These are phyloP conservation scores for Durotheca rogersii DNA, from an alignment of 495 filamentous ascomycete species.

Conservation along the genomic window DNA sequence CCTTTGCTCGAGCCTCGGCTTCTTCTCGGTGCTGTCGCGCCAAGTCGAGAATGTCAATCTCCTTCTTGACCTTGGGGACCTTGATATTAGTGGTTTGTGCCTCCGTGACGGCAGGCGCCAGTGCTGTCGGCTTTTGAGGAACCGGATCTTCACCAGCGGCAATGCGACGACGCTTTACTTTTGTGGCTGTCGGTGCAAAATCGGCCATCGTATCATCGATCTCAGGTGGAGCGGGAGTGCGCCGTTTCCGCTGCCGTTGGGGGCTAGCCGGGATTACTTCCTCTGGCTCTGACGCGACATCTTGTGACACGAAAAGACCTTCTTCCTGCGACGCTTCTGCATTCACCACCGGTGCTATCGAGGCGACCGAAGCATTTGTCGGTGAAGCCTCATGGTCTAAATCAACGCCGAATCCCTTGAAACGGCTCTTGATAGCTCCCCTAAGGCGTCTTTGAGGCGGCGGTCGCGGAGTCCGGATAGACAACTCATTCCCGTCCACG, in stretches of 20 bases:
- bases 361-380: constrained; percentile 8
- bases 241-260: constrained; percentile 49
- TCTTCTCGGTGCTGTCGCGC: constrained; percentile 67
- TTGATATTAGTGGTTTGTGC: constrained; percentile 16
- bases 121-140: constrained; percentile 25
- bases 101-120: constrained; percentile 17
- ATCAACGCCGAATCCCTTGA: constrained; percentile 65
- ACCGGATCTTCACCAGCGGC: constrained; percentile 47
- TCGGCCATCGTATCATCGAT: constrained; percentile 56
- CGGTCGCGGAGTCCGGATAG: constrained; percentile 13
- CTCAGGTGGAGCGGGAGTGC: constrained; percentile 41
- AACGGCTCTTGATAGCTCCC: constrained; percentile 58
- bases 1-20: constrained; percentile 61
- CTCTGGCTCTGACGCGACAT: constrained; percentile 19
- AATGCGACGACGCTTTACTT: constrained; percentile 68
- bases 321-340: constrained; percentile 33
- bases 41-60: constrained; percentile 67
- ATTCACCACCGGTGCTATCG: constrained; percentile 1
- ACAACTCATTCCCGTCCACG: constrained; percentile 29
- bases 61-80: constrained; percentile 48
- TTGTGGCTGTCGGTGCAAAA: constrained; percentile 69
- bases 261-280: constrained; percentile 21
- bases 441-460: constrained; percentile 36
- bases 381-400: constrained; percentile 37
- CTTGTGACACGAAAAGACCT: constrained; percentile 44